These are phyloP conservation scores for Mycena rebaudengoi DNA, from an alignment of 768 basidiomycete species.

Conservation along the genomic window DNA sequence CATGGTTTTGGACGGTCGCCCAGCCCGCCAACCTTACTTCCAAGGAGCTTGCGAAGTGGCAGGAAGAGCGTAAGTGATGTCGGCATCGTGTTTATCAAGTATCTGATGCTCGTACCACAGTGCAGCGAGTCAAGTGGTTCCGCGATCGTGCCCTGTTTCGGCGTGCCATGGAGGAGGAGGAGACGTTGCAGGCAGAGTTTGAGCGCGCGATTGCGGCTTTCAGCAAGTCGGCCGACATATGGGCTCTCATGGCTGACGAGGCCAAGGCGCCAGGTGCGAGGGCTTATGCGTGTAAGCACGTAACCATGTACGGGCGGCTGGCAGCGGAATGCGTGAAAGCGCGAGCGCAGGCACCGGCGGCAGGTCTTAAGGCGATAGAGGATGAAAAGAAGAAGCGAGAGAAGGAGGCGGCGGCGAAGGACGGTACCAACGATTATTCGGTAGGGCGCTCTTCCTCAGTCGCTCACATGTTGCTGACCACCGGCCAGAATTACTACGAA, in stretches of 20 bases:
- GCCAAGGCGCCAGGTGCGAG: neutral
- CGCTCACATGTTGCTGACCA: too few relatives aligned
- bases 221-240: neutral
- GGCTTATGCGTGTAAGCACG: constrained; percentile 16
- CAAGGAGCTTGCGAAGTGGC: neutral
- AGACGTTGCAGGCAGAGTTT: constrained; percentile 21
- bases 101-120: neutral
- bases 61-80: neutral
- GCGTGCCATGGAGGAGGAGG: constrained; percentile 11
- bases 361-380: too few relatives aligned
- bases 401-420: too few relatives aligned
- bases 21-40: neutral
- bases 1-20: neutral
- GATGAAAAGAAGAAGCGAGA: neutral
- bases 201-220: neutral
- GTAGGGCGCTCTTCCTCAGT: too few relatives aligned
- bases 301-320: constrained; percentile 3
- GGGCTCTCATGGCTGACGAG: neutral
- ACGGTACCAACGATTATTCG: too few relatives aligned
- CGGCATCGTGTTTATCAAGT: neutral
- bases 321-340: neutral
- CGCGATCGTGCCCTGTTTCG: constrained; percentile 2
- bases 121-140: constrained; percentile 23
- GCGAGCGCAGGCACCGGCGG: neutral
- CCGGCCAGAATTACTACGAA: too few relatives aligned